phyloP scores from a whole-genome alignment of 2,329 filamentous ascomycete genomes.

The Diaporthe nobilis region DNA sequence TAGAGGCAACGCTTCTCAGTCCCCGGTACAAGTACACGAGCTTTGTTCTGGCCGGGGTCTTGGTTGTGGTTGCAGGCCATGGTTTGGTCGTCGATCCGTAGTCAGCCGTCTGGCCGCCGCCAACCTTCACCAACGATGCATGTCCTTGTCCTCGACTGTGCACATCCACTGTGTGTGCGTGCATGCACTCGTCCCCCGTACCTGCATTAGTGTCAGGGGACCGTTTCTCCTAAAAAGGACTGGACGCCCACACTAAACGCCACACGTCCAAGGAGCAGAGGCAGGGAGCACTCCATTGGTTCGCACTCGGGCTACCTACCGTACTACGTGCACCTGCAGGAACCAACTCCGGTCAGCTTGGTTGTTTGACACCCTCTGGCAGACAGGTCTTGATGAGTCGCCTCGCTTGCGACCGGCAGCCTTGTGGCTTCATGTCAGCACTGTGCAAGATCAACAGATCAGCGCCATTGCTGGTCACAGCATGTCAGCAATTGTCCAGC shows the following conservation, averaged over 20 bases:
- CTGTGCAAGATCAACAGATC: conserved; percentile 32
- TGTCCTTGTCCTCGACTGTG: conserved; percentile 32
- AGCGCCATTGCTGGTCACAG: conserved; percentile 12
- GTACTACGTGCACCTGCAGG: conserved; percentile 22
- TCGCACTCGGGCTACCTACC: conserved; percentile 12
- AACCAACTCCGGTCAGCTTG: conserved; percentile 29
- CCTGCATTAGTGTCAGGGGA: conserved; percentile 44
- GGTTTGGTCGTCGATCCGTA: conserved; percentile 29
- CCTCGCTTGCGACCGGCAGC: conserved; percentile 22
- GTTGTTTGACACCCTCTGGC: conserved; percentile 29
- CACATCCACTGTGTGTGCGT: conserved; percentile 23
- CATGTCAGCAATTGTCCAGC: conserved; percentile 13
- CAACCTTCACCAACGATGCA: conserved; percentile 30
- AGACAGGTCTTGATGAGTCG: conserved; percentile 23
- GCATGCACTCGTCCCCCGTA: conserved; percentile 39
- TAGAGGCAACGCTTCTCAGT: neutral
- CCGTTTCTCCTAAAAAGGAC: conserved; percentile 42
- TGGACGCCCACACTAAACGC: conserved; percentile 39
- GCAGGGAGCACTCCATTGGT: conserved; percentile 35
- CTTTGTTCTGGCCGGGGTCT: neutral
- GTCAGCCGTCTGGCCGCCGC: conserved; percentile 28
- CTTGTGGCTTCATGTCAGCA: conserved; percentile 26
- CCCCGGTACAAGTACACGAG: neutral
- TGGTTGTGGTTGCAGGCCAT: conserved; percentile 7
- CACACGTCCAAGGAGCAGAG: conserved; percentile 19